Conservation (phyloP, 768 basidiomycete species). For the Suillus alpinus region DNA sequence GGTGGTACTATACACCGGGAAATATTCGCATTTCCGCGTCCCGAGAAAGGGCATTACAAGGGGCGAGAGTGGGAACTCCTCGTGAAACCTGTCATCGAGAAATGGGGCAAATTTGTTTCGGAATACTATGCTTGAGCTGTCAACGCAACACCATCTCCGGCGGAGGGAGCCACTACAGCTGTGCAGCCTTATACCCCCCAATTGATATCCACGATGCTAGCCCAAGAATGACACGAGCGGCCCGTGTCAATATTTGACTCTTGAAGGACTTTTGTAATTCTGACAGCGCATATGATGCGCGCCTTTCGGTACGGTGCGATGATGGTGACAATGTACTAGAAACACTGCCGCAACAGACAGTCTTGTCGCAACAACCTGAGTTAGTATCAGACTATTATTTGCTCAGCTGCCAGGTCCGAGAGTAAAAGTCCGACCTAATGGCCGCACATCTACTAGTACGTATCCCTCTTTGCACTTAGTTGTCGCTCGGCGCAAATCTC, state of each 20-base stretch:
- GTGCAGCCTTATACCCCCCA: background rate
- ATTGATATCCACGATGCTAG: background rate
- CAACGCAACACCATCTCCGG: background rate
- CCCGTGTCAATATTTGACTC: background rate
- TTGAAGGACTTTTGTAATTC: background rate
- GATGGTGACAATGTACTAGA: background rate
- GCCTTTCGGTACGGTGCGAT: background rate
- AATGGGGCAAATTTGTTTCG: conserved; percentile 68
- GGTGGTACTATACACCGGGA: conserved; percentile 68
- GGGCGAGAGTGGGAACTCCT: conserved; percentile 73
- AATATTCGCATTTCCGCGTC: conserved; percentile 71
- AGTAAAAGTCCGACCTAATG: too few relatives aligned
- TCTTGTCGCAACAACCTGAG: background rate
- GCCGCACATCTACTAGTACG: too few relatives aligned
- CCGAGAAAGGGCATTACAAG: conserved; percentile 48
- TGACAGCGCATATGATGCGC: background rate
- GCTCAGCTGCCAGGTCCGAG: background rate
- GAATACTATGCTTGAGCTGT: conserved; percentile 27
- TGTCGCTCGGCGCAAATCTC: background rate
- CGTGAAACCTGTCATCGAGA: conserved; percentile 73
- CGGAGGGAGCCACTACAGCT: background rate
- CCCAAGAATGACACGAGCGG: background rate
- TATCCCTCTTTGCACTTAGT: background rate
- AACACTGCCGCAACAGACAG: background rate
- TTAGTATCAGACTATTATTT: background rate